Evolutionary conservation across 345 rosid species (phyloP).

Genomic region (Combretum micranthum): DNA sequence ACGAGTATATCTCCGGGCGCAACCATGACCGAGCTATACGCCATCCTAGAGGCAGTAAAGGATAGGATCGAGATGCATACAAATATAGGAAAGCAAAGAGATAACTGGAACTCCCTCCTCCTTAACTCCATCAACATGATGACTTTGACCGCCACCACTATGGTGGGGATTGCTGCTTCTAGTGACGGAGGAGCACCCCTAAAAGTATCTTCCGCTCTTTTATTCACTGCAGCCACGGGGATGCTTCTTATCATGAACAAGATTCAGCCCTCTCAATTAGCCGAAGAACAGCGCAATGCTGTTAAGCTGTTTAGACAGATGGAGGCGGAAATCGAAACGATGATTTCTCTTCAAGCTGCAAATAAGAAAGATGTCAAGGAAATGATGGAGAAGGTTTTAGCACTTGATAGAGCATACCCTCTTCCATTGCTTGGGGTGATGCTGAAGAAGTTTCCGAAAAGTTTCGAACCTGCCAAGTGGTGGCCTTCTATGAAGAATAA

Average conservation of each 20-base stretch:
- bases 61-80: too few species aligned
- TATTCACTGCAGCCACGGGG: constrained; percentile 29
- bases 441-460: constrained; percentile 25
- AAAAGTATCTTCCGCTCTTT: constrained; percentile 10
- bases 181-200: background rate
- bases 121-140: constrained; percentile 61
- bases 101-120: too few species aligned
- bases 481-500: too few species aligned
- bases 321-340: constrained; percentile 12
- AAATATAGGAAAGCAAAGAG: too few species aligned
- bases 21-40: too few species aligned
- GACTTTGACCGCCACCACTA: constrained; percentile 45
- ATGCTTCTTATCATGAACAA: constrained; percentile 27
- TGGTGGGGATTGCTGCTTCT: constrained; percentile 5
- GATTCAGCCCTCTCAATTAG: constrained; percentile 39
- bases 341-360: constrained; percentile 10
- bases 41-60: constrained; percentile 8
- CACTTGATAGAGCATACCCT: too few species aligned
- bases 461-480: constrained; percentile 28
- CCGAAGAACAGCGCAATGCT: constrained; percentile 37
- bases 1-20: too few species aligned
- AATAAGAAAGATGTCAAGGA: constrained; percentile 15
- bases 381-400: constrained; percentile 17
- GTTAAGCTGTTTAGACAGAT: constrained; percentile 25
- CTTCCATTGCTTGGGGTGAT: too few species aligned